phyloP scores from a whole-genome alignment of 208 protist species.

The Leishmania arabica region DNA sequence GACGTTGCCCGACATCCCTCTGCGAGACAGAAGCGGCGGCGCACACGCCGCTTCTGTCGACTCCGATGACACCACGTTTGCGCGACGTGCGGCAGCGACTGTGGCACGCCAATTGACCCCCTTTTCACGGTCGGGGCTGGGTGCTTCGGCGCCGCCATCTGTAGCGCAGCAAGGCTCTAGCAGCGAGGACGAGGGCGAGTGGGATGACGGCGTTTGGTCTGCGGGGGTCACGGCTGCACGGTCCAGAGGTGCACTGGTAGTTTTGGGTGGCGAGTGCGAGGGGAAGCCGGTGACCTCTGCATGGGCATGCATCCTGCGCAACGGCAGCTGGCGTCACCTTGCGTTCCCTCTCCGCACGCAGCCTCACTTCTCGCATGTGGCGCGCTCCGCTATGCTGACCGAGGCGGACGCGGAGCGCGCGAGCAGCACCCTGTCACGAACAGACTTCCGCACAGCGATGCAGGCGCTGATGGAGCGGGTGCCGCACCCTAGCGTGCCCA shows the following conservation, averaged over 20 bases:
- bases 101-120: background rate
- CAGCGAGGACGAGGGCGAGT: constrained; percentile 6
- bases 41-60: background rate
- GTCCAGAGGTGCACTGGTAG: constrained; percentile 33
- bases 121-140: no score
- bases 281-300: constrained; percentile 47
- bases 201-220: constrained; percentile 14
- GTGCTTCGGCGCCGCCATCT: no score
- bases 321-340: constrained; percentile 41
- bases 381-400: constrained; percentile 3
- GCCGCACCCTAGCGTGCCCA: background rate
- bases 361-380: constrained; percentile 22
- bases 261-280: constrained; percentile 64
- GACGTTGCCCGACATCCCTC: background rate
- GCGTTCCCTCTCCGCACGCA: constrained; percentile 46
- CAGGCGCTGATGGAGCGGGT: constrained; percentile 25
- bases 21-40: background rate
- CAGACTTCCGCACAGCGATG: constrained; percentile 23
- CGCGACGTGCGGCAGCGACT: background rate
- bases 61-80: background rate
- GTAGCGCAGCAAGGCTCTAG: background rate
- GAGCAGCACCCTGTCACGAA: constrained; percentile 14
- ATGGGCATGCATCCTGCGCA: constrained; percentile 49
- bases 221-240: constrained; percentile 11
- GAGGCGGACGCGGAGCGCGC: background rate